Evolutionary conservation across 192 early-diverging fungal species (phyloP), one percentile per base, ranked within the genome.

Genomic region (Podila verticillata): DNA sequence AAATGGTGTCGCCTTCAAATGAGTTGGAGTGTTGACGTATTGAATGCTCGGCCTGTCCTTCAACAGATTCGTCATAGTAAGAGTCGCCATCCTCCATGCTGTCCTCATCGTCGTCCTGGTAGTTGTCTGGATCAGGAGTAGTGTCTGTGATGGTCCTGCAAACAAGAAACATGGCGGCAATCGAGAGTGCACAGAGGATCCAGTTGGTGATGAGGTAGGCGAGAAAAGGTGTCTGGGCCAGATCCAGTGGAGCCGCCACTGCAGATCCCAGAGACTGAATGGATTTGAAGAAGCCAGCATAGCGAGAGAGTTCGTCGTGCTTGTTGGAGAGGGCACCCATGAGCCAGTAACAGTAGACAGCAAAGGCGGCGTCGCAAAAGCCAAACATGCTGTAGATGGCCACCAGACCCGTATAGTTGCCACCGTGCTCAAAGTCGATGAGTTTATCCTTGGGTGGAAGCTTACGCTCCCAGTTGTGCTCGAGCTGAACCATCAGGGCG

Each of bases 261-360:
- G 91, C 93, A 60, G 82, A 87, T 19, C 89, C 93, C 63, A 91
- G 89, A 59, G 91, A 93, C 84, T 96, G 95, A 57, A 95, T 92
- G 30, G 92, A 91, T 87, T 97, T 97, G 91, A 96, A 97, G 86
- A 93, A 95, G 6, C 77, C 95, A 64, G 89, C 88, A 66, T 92
- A 95, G 34, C 92, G 88, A 20, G 93, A 87, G 62, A 91, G 85
- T 68, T 87, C 84, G 67, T 90, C 89, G 61, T 88, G 87, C 77
- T 97, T 92, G 84, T 96, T 96, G 34, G 93, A 91, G 66, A 95
- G 84, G 29, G 95, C 88, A n/a, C 95, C 95, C 73, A 97, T 91
- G 49, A 97, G 82, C 94, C 94, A 97, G 91, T 97, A 96, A 54
- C 84, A 79, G 63, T 81, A 79, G 24, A 82, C 77, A n/a, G 77